A percentile compares a stretch with the other conserved stretches of the same genome.
Conservation (phyloP, 257 asterid genomes). For the Solanum virginianum region DNA sequence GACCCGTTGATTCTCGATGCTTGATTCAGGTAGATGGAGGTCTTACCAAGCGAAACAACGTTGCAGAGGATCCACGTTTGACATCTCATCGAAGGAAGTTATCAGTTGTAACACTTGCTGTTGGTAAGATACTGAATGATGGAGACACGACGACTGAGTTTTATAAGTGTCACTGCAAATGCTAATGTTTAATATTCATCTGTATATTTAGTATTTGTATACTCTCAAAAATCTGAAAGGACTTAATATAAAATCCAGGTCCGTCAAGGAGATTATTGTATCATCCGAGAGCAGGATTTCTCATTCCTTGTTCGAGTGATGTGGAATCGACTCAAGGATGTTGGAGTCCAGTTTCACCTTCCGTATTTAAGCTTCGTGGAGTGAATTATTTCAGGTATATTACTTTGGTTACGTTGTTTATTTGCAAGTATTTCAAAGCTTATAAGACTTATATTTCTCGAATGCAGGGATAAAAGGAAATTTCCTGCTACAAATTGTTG, state of each 20-base stretch:
- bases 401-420: neutral
- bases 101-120: conserved; percentile 11
- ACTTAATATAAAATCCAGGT: conserved; percentile 13
- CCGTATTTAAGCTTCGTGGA: conserved; percentile 68
- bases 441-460: neutral
- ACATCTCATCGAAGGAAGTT: conserved; percentile 13
- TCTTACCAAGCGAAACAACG: neutral
- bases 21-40: conserved; percentile 5
- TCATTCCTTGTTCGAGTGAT: conserved; percentile 28
- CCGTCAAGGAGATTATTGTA: conserved; percentile 26
- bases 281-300: conserved; percentile 46
- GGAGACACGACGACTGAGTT: conserved; percentile 12
- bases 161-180: conserved; percentile 14
- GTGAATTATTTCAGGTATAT: conserved; percentile 64
- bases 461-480: conserved; percentile 73
- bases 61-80: conserved; percentile 4
- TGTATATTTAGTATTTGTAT: neutral
- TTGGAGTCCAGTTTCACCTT: conserved; percentile 59
- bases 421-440: neutral
- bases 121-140: conserved; percentile 9
- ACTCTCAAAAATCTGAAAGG: neutral
- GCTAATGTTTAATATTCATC: neutral
- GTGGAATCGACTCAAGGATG: conserved; percentile 37
- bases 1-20: neutral
- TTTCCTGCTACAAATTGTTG: conserved; percentile 50